Base-by-base conservation (phyloP, 495 filamentous ascomycete species). In the Xylaria castorea region DNA sequence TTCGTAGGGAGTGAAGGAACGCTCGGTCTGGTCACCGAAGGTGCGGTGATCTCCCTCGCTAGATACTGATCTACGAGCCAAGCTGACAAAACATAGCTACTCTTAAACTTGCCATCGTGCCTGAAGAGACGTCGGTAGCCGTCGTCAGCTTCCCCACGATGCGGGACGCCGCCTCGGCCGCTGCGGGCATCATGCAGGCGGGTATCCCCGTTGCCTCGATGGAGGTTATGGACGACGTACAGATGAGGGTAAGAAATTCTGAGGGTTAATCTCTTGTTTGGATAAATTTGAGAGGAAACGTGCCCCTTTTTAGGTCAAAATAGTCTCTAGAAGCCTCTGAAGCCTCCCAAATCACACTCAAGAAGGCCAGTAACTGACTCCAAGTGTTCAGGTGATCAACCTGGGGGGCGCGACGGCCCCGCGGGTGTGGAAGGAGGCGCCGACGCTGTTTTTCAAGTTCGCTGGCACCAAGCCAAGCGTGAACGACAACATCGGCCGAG, bases 381-480 rank as follows among this genome's bases (percentile, higher is more conserved):
- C n/a, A n/a, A n/a, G n/a, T n/a, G n/a, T n/a, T n/a, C n/a, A n/a
- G n/a, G n/a, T 92, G 20, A 89, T 95, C 75, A 95, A 94, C 78
- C 83, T 89, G 61, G 87, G 90, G 38, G 91, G 92, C 1, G 87
- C 88, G 0, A 94, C 92, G 1, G 87, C 89, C 3, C 86, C 86
- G 20, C 84, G 89, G 50, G 85, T 86, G 36, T 94, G 92, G 92
- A 91, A 91, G 78, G 92, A 94, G 77, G 82, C 86, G 71, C 93
- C 92, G 1, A 94, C 92, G 8, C 84, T 95, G 11, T 95, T 95
- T 82, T 94, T 95, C 87, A 95, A 94, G 79, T 95, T 95, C 76
- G 86, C 88, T 1, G 92, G 92, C 30, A 94, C 92, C 8, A 91
- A 91, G 73, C 81, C 84, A 12, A 86, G 89, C 42, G 92, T 94